A percentile compares a stretch with the other conserved stretches of the same genome.
Conservation (phyloP, 1,139 yeast genomes). For the Suhomyces anneliseae region DNA sequence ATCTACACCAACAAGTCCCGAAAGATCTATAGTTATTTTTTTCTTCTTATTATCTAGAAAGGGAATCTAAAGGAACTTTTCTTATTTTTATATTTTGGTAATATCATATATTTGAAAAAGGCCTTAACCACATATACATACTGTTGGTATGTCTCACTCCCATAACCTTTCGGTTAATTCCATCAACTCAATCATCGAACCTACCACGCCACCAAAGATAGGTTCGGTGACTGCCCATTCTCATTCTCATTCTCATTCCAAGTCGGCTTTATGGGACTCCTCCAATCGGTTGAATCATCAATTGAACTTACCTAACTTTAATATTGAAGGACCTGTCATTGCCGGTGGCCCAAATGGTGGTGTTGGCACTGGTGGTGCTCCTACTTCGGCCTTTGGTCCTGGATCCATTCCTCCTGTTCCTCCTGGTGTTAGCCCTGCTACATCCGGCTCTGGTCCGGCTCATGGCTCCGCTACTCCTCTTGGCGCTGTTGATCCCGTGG, state of each 20-base stretch:
- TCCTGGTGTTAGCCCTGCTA: slow-evolving; percentile 1
- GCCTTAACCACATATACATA: not conserved
- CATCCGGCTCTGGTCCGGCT: not conserved
- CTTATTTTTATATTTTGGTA: too few species aligned
- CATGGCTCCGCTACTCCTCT: not conserved
- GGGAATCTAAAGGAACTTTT: too few species aligned
- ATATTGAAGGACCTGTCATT: slow-evolving; percentile 18
- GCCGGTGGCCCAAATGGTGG: not conserved
- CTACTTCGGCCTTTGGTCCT: not conserved
- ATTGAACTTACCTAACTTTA: slow-evolving; percentile 31
- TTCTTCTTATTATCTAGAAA: too few species aligned
- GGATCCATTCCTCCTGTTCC: not conserved
- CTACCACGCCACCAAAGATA: slow-evolving; percentile 39
- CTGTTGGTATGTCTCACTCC: slow-evolving; percentile 25
- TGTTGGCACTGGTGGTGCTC: not conserved
- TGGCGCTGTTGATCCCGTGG: not conserved
- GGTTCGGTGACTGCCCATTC: slow-evolving; percentile 5
- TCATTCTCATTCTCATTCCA: slow-evolving; percentile 9
- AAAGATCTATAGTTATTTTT: too few species aligned
- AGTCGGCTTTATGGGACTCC: slow-evolving; percentile 31
- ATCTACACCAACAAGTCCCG: too few species aligned
- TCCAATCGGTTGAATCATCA: slow-evolving; percentile 27
- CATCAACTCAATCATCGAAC: slow-evolving; percentile 37
- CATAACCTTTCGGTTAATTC: slow-evolving; percentile 41
- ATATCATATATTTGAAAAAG: too few species aligned